phyloP scores from a whole-genome alignment of 441 rosid genomes.

The Corymbia calophylla region DNA sequence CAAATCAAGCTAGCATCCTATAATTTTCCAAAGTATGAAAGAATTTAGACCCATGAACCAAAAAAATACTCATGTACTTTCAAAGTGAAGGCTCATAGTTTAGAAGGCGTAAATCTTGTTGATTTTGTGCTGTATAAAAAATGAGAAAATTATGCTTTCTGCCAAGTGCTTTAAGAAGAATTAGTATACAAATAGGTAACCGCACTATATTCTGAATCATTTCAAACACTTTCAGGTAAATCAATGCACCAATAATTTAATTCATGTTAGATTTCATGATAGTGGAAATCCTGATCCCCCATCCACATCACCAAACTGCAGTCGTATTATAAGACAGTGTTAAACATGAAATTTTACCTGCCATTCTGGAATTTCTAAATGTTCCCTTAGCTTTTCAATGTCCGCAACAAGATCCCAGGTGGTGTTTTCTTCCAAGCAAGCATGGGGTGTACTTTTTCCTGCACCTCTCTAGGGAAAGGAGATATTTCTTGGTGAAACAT shows the following conservation, averaged over 20 bases:
- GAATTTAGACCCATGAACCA: neutral
- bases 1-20: neutral
- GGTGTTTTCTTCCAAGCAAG: conserved; percentile 88
- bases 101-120: neutral
- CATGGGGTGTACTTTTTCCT: conserved; percentile 93
- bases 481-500: neutral
- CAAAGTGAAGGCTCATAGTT: neutral
- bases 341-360: conserved; percentile 35
- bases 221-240: neutral
- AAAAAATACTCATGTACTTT: neutral
- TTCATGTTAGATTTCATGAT: neutral
- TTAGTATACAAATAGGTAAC: neutral
- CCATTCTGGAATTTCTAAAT: conserved; percentile 84
- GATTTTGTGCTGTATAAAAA: neutral
- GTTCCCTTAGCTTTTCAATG: conserved; percentile 78
- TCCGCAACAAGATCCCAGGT: conserved; percentile 86
- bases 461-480: conserved; percentile 61
- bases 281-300: neutral
- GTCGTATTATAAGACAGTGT: neutral
- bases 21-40: neutral
- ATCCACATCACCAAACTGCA: neutral
- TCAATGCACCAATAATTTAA: neutral
- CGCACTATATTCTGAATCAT: neutral
- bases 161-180: neutral
- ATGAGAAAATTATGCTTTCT: neutral